Conservation (phyloP, 768 basidiomycete genomes). For the Scleroderma citrinum region DNA sequence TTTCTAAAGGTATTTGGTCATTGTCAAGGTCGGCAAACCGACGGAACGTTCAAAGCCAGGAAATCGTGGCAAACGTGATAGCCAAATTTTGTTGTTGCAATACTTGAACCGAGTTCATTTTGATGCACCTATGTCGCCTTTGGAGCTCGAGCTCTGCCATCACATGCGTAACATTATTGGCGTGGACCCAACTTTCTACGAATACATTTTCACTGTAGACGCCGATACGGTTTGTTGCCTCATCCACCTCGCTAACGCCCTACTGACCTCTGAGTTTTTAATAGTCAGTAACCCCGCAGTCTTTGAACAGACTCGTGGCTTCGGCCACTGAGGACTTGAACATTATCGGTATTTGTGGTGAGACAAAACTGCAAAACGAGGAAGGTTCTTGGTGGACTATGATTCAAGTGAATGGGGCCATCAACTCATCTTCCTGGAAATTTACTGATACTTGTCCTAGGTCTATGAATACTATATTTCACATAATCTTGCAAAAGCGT, state of each 20-base stretch:
- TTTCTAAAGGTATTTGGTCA: slow-evolving; percentile 46
- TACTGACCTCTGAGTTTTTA: slow-evolving; percentile 12
- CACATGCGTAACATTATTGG: slow-evolving; percentile 73
- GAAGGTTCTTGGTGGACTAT: slow-evolving; percentile 72
- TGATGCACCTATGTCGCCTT: slow-evolving; percentile 57
- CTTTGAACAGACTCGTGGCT: slow-evolving; percentile 65
- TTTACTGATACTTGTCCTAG: slow-evolving; percentile 21
- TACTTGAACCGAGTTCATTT: slow-evolving; percentile 68
- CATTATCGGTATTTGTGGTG: slow-evolving; percentile 66
- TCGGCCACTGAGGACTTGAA: slow-evolving; percentile 51
- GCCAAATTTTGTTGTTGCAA: slow-evolving; percentile 59
- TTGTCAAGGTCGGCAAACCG: slow-evolving; percentile 63
- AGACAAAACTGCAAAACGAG: slow-evolving; percentile 64
- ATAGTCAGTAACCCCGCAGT: slow-evolving; percentile 61
- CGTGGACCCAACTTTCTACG: slow-evolving; percentile 70
- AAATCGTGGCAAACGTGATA: slow-evolving; percentile 65
- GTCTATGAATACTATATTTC: slow-evolving; percentile 69
- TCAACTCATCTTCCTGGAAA: not conserved
- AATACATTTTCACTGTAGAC: slow-evolving; percentile 69
- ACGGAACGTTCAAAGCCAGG: slow-evolving; percentile 60
- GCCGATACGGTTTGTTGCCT: slow-evolving; percentile 44
- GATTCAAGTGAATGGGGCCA: slow-evolving; percentile 54
- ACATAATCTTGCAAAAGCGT: slow-evolving; percentile 61
- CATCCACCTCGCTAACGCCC: not conserved
- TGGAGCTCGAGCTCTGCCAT: slow-evolving; percentile 67